Conservation (phyloP, 1,284 basidiomycete species). For the Afroboletus lepidellus region DNA sequence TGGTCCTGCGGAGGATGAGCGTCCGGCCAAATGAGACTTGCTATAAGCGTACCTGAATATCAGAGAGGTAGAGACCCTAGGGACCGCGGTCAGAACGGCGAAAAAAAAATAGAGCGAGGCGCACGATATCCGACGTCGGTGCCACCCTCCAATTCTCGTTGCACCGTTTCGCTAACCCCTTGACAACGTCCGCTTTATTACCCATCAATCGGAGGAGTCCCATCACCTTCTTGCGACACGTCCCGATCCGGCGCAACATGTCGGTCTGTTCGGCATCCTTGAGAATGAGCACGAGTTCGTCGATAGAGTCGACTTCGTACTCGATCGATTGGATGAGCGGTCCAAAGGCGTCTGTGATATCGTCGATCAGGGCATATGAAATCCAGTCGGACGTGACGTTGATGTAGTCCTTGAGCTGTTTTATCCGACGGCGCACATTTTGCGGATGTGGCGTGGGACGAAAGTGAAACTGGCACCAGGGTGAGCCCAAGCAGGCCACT, state of each 20-base stretch:
- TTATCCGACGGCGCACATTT: constrained; percentile 96
- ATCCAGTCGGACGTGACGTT: constrained; percentile 99
- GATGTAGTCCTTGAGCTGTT: constrained; percentile 99
- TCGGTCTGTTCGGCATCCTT: constrained; percentile 71
- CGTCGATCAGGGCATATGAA: constrained; percentile 98
- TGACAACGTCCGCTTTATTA: constrained; percentile 99
- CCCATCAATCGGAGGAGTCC: constrained; percentile 94
- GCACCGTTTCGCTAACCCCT: constrained; percentile 95
- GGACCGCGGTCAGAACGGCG: not conserved
- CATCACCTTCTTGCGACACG: constrained; percentile 99
- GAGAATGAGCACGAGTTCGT: constrained; percentile 95
- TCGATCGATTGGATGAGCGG: constrained; percentile 98
- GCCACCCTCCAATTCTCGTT: constrained; percentile 99
- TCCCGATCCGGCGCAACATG: constrained; percentile 84
- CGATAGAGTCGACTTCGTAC: constrained; percentile 99
- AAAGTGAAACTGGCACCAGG: constrained; percentile 85
- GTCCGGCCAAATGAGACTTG: not conserved
- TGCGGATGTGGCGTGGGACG: constrained; percentile 96
- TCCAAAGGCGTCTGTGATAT: constrained; percentile 99
- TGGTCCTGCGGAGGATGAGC: constrained; percentile 65
- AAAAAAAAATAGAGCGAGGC: constrained; percentile 34
- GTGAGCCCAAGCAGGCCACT: constrained; percentile 4
- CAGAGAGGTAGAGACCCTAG: constrained; percentile 90
- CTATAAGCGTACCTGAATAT: constrained; percentile 63
- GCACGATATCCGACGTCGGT: constrained; percentile 94